Base-by-base conservation (phyloP, 2,329 filamentous ascomycete genomes). In the Cladosporium sp. region DNA sequence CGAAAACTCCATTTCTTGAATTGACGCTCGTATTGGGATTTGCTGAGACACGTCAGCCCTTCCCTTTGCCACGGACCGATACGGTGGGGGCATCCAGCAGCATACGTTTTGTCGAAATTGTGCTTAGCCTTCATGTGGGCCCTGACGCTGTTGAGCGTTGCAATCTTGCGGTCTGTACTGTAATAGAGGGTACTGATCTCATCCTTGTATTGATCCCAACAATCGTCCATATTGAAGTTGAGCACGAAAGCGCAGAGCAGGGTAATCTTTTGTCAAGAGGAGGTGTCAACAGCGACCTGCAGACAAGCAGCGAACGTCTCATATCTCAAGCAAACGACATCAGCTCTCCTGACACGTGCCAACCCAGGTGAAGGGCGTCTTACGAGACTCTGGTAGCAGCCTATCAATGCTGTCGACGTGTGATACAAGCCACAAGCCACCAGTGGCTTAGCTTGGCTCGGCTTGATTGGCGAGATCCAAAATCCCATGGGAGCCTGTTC, bases 1-100 rank as follows among this genome's bases (percentile, higher is more conserved):
- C 25, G 51, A 9, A 55, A 43, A n/a, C 39, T 25, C 51, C 38
- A 55, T n/a, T 34, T 43, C 25, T 34, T 36, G 39, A 55, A 55
- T 15, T 55, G 20, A 19, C 51, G 51, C 51, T 34, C 51, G 25
- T 43, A 55, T 15, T 55, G 38, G 17, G 15, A 14, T 15, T 55
- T 55, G 25, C 51, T 55, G 25, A 3, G n/a, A 12, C 19, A n/a
- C 15, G 11, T 55, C 19, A 55, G 51, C 9, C 15, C 14, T 5
- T 25, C 1, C 8, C n/a, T 5, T 15, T 2, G 8, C 3, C 11
- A 34, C 30, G 11, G 5, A 45, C 8, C 4, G 5, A 14, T n/a
- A n/a, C 12, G 5, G 7, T 45, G 2, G 5, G 7, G 8, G 3
- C 15, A 9, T n/a, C 4, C n/a, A 2, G 14, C 19, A 12, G 14